Conservation (phyloP, 192 early-diverging fungal genomes). For the Entophlyctis luteolus region DNA sequence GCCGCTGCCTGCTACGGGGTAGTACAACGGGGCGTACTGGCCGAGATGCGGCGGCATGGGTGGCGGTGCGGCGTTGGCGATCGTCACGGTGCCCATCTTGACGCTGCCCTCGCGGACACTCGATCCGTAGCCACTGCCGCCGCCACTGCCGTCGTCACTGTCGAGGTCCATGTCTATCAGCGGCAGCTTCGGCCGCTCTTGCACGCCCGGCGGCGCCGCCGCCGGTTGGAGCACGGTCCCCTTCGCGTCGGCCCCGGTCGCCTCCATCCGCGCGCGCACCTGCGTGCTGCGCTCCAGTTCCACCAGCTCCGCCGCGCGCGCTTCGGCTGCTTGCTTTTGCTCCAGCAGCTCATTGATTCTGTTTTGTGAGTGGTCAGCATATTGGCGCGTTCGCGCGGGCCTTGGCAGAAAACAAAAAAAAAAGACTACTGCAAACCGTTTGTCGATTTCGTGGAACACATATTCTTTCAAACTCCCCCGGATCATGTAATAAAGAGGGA, state of each 20-base stretch:
- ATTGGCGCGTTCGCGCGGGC: constrained; percentile 45
- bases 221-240: too few relatives aligned
- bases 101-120: background rate
- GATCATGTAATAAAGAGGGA: constrained; percentile 74
- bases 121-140: background rate
- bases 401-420: constrained; percentile 37
- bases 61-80: background rate
- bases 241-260: background rate
- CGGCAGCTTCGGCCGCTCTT: constrained; percentile 12
- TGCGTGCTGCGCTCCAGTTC: constrained; percentile 25
- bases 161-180: constrained; percentile 20
- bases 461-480: constrained; percentile 86
- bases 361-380: too few relatives aligned
- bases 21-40: too few relatives aligned
- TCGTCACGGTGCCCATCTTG: background rate
- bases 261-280: background rate
- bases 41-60: too few relatives aligned
- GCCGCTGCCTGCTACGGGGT: too few relatives aligned
- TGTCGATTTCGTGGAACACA: constrained; percentile 84
- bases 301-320: constrained; percentile 35
- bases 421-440: constrained; percentile 55
- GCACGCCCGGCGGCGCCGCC: constrained; percentile 16
- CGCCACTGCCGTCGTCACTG: background rate
- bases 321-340: too few relatives aligned
- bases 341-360: too few relatives aligned